Conservation (phyloP, 768 basidiomycete genomes). For the Phylloporus sp. region DNA sequence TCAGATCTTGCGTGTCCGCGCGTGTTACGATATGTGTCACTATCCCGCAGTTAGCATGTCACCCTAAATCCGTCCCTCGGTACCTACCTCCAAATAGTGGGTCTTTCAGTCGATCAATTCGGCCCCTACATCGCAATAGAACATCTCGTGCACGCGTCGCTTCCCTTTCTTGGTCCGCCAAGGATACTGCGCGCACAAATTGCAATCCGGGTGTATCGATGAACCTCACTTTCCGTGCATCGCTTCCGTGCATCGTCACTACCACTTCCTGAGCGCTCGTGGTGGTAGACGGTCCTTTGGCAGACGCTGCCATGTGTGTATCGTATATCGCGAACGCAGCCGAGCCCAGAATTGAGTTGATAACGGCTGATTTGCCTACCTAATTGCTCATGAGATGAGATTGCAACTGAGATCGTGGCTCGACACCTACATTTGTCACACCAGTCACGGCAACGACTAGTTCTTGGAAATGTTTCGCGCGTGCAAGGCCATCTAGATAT, state of each 20-base stretch:
- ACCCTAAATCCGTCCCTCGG: background rate
- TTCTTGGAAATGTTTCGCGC: conserved; percentile 42
- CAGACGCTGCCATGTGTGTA: conserved; percentile 40
- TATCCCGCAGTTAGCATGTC: conserved; percentile 27
- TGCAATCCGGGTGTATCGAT: conserved; percentile 86
- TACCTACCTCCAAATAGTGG: conserved; percentile 62
- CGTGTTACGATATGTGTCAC: conserved; percentile 66
- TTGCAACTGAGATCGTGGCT: background rate
- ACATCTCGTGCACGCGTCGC: conserved; percentile 54
- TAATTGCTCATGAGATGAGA: conserved; percentile 26
- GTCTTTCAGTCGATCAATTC: conserved; percentile 83
- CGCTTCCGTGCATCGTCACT: conserved; percentile 41
- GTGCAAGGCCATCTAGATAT: conserved; percentile 44
- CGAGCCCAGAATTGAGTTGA: conserved; percentile 68
- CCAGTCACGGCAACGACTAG: conserved; percentile 77
- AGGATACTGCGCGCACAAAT: conserved; percentile 38
- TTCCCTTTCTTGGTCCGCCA: conserved; percentile 31
- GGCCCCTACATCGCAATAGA: conserved; percentile 71
- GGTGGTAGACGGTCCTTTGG: conserved; percentile 60
- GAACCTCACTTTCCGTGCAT: conserved; percentile 44
- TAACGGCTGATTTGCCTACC: conserved; percentile 80
- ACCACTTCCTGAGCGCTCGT: conserved; percentile 63
- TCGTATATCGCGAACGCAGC: conserved; percentile 53
- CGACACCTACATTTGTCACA: conserved; percentile 63
- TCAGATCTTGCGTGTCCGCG: conserved; percentile 74